Evolutionary conservation across 352 stramenopile species (phyloP), one percentile per base, ranked within the genome.

Genomic region (Globisporangium nagaii): DNA sequence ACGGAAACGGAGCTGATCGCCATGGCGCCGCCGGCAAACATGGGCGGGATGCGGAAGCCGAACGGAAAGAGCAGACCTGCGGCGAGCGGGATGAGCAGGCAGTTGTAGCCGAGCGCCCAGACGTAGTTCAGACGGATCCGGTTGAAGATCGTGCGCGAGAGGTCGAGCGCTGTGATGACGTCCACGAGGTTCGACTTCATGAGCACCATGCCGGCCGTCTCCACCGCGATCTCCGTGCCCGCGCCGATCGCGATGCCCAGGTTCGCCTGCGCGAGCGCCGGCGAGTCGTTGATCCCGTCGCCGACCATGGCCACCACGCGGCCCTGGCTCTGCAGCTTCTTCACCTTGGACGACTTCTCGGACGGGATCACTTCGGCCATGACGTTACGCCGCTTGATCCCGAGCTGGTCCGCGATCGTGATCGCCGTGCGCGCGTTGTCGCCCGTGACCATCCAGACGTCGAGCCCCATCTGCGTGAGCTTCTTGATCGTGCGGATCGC

Each of bases 361-460:
- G 79, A 90, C n/a, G 97, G 97, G 35, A 99, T 76, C 15, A 98
- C 94, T 58, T 98, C 96, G 1, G 96, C 89, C 73, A 98, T 93
- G 1, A 99, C 90, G 37, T 96, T 87, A 51, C 79, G 63, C n/a
- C 75, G 77, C 53, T 80, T 88, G 63, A 99, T 96, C 45, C 96
- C 93, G 28, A 99, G 69, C 42, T 97, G 75, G 25, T 90, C 66
- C 2, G 96, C 97, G 62, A 99, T 94, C 10, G 86, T 90, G 58
- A 86, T 68, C 19, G 97, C 97, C 11, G 97, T 99, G 24, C 88
- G 75, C 20, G 68, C 64, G 70, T 99, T 99, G 71, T 99, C 97
- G 20, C 97, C 97, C n/a, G 97, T 99, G n/a, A 99, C 72, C 95
- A 99, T 99, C 85, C 91, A 98, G 15, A 99, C 88, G 28, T 98